Base-by-base conservation (phyloP, 164 flowering plant species). In the Protea cynaroides region DNA sequence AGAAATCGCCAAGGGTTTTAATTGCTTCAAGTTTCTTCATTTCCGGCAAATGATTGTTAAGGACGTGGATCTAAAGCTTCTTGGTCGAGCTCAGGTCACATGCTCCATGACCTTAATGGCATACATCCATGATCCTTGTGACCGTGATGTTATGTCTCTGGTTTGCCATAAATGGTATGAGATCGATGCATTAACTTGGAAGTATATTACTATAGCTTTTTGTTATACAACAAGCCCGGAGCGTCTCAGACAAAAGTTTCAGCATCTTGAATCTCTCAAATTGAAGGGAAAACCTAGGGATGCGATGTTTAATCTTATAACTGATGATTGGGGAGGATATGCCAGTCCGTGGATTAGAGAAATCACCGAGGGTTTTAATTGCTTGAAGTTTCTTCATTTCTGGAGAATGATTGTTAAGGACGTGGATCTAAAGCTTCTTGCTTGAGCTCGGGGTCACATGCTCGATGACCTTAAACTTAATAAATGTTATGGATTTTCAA, bases 251-350 rank as follows among this genome's bases (percentile, higher is more conserved):
- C 67, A 70, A 43, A 69, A 96, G 62, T 91, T 94, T 65, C 74
- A 71, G 1, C 74, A 76, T 62, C 80, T 93, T 0, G 93, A 88
- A 67, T 86, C 90, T 3, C 64, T 93, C 72, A 88, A 82, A 71
- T 66, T n/a, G n/a, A n/a, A n/a, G n/a, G n/a, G n/a, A n/a, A n/a
- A n/a, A n/a, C n/a, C n/a, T n/a, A n/a, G n/a, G 67, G 97, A 96
- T 9, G 87, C 99, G 14, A 91, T 91, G 97, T 94, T 87, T 65
- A 89, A 94, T 69, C 70, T 94, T 71, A 89, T 94, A 50, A 95
- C 93, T n/a, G n/a, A n/a, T n/a, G n/a, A 94, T 68, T 94, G 99
- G 99, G 99, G 99, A 1, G 97, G 99, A n/a, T 89, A 77, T 24
- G 96, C 78, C 1, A 79, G 81, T 0, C 99, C 97, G 0, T 94